A percentile compares a stretch with the other conserved stretches of the same genome.
Conservation (phyloP, 345 rosid species). For the Garcia nutans region DNA sequence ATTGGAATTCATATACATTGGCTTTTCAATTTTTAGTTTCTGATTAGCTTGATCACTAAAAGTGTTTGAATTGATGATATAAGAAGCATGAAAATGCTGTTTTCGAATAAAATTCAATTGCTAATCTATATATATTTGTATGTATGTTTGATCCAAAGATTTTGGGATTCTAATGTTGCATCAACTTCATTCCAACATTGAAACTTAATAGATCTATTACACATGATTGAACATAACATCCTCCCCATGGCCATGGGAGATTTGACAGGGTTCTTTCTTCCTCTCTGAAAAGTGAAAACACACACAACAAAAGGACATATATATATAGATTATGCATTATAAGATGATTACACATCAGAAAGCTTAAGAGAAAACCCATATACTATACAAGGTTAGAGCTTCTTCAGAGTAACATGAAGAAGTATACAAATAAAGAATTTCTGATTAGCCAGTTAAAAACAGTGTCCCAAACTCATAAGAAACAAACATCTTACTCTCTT, state of each 20-base stretch:
- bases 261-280: slow-evolving; percentile 22
- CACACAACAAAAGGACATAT: slow-evolving; percentile 30
- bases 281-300: slow-evolving; percentile 33
- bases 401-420: slow-evolving; percentile 34
- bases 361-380: slow-evolving; percentile 36
- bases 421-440: slow-evolving; percentile 54
- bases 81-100: not conserved
- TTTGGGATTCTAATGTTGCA: not conserved
- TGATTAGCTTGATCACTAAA: not conserved
- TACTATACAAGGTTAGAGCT: slow-evolving; percentile 43
- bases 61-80: not conserved
- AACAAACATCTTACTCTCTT: slow-evolving; percentile 56
- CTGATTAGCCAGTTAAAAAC: slow-evolving; percentile 47
- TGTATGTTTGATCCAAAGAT: not conserved
- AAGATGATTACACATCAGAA: slow-evolving; percentile 33
- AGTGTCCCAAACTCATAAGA: slow-evolving; percentile 44
- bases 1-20: not conserved
- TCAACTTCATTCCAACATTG: slow-evolving; percentile 6
- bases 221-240: slow-evolving; percentile 35
- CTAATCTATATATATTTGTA: not conserved
- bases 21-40: not conserved
- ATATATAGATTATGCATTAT: slow-evolving; percentile 10
- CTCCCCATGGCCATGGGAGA: slow-evolving; percentile 36
- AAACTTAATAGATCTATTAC: slow-evolving; percentile 31
- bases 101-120: slow-evolving; percentile 4